Evolutionary conservation across 768 basidiomycete genomes (phyloP).

Genomic region (Clitopilus hobsonii): DNA sequence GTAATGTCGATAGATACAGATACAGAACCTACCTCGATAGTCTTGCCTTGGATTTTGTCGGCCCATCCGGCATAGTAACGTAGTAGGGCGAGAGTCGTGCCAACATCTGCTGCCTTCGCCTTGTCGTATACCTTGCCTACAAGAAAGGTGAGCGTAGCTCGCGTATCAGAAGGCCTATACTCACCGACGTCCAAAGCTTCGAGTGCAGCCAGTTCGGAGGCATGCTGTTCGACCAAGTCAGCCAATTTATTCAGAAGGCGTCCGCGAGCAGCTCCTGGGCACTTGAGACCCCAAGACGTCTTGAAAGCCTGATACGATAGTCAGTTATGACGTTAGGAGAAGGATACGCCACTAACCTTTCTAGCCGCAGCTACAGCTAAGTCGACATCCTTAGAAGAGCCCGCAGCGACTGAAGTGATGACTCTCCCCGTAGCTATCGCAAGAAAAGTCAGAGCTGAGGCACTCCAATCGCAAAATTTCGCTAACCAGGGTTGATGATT

Average conservation of each 20-base stretch:
- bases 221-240: constrained; percentile 19
- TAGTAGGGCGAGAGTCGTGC: constrained; percentile 41
- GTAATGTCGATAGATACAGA: neutral
- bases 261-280: constrained; percentile 31
- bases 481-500: constrained; percentile 52
- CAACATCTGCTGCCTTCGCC: constrained; percentile 47
- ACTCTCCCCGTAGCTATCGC: constrained; percentile 56
- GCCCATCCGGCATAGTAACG: constrained; percentile 90
- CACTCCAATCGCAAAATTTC: neutral
- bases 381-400: constrained; percentile 69
- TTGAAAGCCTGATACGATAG: constrained; percentile 42
- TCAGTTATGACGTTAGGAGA: no score
- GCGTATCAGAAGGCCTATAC: neutral
- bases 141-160: neutral
- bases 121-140: constrained; percentile 50
- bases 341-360: neutral
- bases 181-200: constrained; percentile 19
- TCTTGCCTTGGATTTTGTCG: constrained; percentile 77
- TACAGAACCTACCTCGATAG: constrained; percentile 46
- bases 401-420: constrained; percentile 54
- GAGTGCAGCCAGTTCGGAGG: constrained; percentile 20
- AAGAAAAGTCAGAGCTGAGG: constrained; percentile 4
- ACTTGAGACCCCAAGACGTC: constrained; percentile 60
- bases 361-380: constrained; percentile 31
- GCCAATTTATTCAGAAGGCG: constrained; percentile 23